These are phyloP conservation scores for Cicer chorassanicum DNA, from an alignment of 306 rosid species.

Conservation along the genomic window DNA sequence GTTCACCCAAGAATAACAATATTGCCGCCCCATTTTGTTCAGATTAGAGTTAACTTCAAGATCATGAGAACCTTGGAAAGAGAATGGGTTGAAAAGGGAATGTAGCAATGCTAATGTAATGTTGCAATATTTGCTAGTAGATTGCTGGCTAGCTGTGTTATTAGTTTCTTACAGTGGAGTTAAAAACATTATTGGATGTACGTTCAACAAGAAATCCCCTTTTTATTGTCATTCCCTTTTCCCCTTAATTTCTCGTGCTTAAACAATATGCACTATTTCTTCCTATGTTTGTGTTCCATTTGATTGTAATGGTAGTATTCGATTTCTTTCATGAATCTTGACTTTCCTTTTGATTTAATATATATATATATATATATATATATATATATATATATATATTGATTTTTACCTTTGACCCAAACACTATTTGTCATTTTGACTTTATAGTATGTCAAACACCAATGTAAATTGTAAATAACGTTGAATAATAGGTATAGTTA, in stretches of 20 bases:
- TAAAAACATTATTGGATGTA: no score
- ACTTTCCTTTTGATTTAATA: not conserved
- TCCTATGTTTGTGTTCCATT: not conserved
- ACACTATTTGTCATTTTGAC: not conserved
- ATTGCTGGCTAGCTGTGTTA: not conserved
- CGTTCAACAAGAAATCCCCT: no score
- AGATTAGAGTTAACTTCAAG: not conserved
- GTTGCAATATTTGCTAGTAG: not conserved
- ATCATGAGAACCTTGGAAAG: not conserved
- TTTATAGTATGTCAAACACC: not conserved
- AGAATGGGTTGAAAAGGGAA: not conserved
- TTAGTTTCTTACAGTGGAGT: not conserved
- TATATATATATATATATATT: not conserved
- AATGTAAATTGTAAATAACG: not conserved
- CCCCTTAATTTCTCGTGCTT: not conserved
- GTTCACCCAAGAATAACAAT: conserved; percentile 5
- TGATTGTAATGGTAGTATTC: not conserved
- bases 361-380: not conserved
- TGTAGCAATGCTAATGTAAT: not conserved
- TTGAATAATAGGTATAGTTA: no score
- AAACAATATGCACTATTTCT: not conserved
- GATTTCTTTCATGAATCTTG: not conserved
- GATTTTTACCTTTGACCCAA: not conserved
- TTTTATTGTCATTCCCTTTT: no score
- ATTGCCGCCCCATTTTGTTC: not conserved